Percentiles rank a stretch among this genome's conserved stretches.
Conservation (phyloP, 78 protist genomes). For the Chrysochromulina parva region DNA sequence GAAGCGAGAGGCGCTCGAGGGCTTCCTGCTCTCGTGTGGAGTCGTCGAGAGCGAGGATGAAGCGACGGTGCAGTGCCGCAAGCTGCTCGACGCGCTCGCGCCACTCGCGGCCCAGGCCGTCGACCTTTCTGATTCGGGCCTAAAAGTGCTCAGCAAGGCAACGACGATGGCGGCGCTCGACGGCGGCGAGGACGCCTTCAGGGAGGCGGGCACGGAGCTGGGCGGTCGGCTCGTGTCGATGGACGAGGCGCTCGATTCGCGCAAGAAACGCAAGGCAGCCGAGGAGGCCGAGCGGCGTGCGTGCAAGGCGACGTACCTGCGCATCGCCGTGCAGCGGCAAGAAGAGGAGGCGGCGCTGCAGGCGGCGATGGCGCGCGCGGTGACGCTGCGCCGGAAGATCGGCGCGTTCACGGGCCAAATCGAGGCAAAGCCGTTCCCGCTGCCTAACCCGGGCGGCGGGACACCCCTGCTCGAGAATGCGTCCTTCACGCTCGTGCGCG, state of each 20-base stretch:
- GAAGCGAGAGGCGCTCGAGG: neutral
- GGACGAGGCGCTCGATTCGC: slow-evolving; percentile 2
- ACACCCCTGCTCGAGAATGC: slow-evolving; percentile 10
- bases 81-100: neutral
- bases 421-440: neutral
- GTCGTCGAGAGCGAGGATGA: neutral
- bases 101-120: neutral
- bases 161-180: neutral
- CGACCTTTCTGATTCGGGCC: neutral
- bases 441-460: slow-evolving; percentile 35
- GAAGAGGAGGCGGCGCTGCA: neutral
- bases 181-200: neutral
- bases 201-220: neutral
- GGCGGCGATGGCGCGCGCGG: neutral
- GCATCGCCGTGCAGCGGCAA: slow-evolving; percentile 1
- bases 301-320: neutral
- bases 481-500: neutral
- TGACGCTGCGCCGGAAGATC: neutral
- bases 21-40: neutral
- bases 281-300: neutral
- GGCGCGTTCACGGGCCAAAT: neutral
- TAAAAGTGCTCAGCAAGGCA: neutral
- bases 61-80: neutral
- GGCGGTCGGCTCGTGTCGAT: slow-evolving; percentile 8
- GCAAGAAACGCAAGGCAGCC: neutral